These are phyloP conservation scores for Tuber indicum DNA, from an alignment of 495 filamentous ascomycete species.

Conservation along the genomic window DNA sequence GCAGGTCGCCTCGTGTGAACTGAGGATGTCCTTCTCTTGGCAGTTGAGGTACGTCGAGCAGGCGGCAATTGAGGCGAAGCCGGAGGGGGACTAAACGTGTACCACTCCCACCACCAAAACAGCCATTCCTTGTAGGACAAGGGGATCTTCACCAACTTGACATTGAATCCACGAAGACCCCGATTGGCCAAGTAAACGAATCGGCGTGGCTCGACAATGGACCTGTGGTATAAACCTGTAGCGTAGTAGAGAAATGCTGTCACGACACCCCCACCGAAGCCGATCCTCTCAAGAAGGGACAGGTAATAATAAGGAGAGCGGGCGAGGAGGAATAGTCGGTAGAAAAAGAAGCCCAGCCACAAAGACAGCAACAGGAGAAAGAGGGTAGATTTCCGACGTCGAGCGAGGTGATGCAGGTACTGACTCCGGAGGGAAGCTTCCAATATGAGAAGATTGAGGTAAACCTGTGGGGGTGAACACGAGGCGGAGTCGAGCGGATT, in stretches of 20 bases:
- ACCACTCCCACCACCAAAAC: conserved; percentile 41
- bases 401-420: conserved; percentile 79
- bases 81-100: conserved; percentile 34
- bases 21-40: conserved; percentile 32
- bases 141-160: conserved; percentile 84
- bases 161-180: conserved; percentile 83
- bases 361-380: conserved; percentile 69
- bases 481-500: conserved; percentile 78
- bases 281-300: conserved; percentile 78
- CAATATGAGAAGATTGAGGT: conserved; percentile 94
- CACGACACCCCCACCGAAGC: conserved; percentile 76
- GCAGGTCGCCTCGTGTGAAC: conserved; percentile 7
- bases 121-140: conserved; percentile 65
- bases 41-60: background rate
- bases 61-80: background rate
- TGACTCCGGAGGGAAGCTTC: conserved; percentile 90
- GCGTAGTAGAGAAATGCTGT: conserved; percentile 80
- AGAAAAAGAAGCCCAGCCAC: conserved; percentile 78
- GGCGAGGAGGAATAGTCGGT: conserved; percentile 82
- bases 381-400: conserved; percentile 90
- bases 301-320: conserved; percentile 94
- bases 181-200: conserved; percentile 86
- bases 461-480: conserved; percentile 92
- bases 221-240: conserved; percentile 90
- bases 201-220: conserved; percentile 85